Percentiles rank a stretch among this genome's conserved stretches.
These are phyloP conservation scores for Pythium phragmitis DNA, from an alignment of 352 stramenopile genomes.

Conservation along the genomic window DNA sequence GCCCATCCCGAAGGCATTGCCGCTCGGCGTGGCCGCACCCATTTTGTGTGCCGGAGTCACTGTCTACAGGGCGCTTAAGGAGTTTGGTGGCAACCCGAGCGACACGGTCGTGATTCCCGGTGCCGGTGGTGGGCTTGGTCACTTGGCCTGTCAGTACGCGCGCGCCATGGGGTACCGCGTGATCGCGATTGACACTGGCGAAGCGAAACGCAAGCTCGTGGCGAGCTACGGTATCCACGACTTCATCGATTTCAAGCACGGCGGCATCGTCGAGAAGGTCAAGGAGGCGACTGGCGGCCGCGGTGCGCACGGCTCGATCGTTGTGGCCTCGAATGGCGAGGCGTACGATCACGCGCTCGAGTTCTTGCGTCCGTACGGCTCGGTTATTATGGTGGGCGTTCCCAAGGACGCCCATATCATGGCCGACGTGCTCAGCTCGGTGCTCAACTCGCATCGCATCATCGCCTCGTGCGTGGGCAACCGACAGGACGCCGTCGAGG, in stretches of 20 bases:
- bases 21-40: slow-evolving; percentile 40
- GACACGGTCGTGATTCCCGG: slow-evolving; percentile 56
- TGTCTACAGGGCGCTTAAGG: slow-evolving; percentile 78
- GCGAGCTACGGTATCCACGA: slow-evolving; percentile 60
- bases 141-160: slow-evolving; percentile 79
- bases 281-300: slow-evolving; percentile 42
- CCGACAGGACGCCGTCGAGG: slow-evolving; percentile 55
- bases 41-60: slow-evolving; percentile 89
- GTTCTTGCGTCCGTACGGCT: slow-evolving; percentile 67
- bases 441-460: slow-evolving; percentile 45
- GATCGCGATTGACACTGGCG: slow-evolving; percentile 66
- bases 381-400: slow-evolving; percentile 67
- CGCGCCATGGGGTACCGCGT: slow-evolving; percentile 67
- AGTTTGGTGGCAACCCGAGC: slow-evolving; percentile 45
- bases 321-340: slow-evolving; percentile 64
- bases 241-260: slow-evolving; percentile 73
- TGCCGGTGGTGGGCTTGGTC: slow-evolving; percentile 67
- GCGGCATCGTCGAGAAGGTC: slow-evolving; percentile 45
- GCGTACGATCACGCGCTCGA: slow-evolving; percentile 54
- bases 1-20: slow-evolving; percentile 58
- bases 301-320: slow-evolving; percentile 62
- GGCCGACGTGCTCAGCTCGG: slow-evolving; percentile 34
- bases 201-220: slow-evolving; percentile 63
- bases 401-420: slow-evolving; percentile 52
- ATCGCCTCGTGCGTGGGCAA: slow-evolving; percentile 56